phyloP scores from a whole-genome alignment of 345 rosid genomes.

The Fremontodendron californicum region DNA sequence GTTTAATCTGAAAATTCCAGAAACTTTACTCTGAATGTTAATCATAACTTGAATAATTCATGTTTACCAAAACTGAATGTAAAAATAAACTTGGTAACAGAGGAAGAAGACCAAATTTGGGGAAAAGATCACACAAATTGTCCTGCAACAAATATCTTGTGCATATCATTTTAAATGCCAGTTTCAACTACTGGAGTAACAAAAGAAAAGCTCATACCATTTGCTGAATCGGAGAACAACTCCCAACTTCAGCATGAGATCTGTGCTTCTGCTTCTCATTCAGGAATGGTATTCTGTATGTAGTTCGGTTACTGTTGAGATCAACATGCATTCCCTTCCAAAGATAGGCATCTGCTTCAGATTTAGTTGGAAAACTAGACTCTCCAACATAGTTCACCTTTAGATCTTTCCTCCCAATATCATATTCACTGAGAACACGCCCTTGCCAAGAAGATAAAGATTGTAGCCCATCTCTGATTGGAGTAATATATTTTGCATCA shows the following conservation, averaged over 20 bases:
- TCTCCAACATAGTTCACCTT: conserved; percentile 32
- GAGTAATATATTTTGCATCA: conserved; percentile 29
- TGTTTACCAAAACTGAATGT: neutral
- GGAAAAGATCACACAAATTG: neutral
- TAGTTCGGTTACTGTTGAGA: conserved; percentile 26
- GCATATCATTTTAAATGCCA: neutral
- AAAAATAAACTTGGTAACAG: neutral
- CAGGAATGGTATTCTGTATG: conserved; percentile 24
- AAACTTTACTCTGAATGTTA: neutral
- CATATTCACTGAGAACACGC: conserved; percentile 26
- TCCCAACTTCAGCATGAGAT: conserved; percentile 32
- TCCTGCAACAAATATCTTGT: neutral
- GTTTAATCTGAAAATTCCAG: neutral
- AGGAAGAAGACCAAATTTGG: neutral
- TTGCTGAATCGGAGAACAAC: conserved; percentile 33
- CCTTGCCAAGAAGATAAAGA: conserved; percentile 30
- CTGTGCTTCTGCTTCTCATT: conserved; percentile 32
- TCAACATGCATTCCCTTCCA: conserved; percentile 32
- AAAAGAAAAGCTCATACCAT: conserved; percentile 41
- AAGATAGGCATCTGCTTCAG: conserved; percentile 31
- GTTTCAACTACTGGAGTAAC: neutral
- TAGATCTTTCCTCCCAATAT: conserved; percentile 30
- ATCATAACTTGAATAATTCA: neutral
- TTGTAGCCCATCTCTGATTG: conserved; percentile 23
- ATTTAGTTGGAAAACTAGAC: conserved; percentile 31